These are phyloP conservation scores for Xylaria intraflava DNA, from an alignment of 495 filamentous ascomycete genomes.

Conservation along the genomic window DNA sequence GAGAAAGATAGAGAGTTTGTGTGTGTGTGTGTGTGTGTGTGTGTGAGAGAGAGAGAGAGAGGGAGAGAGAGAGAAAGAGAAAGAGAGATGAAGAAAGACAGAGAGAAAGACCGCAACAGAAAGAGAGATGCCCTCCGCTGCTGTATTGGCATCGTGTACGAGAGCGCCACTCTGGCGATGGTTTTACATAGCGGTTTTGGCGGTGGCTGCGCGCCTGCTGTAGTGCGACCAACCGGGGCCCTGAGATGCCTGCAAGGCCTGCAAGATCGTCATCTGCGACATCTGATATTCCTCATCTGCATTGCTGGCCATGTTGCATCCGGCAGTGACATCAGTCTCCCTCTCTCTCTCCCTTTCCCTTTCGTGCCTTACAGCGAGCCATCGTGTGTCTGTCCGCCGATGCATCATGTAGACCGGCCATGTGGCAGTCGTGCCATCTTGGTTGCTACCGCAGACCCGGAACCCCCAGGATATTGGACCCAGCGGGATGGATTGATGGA, in stretches of 20 bases:
- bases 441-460: not conserved
- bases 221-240: conserved; percentile 2
- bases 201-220: conserved; percentile 10
- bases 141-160: too few species aligned
- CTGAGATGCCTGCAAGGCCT: conserved; percentile 6
- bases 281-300: not conserved
- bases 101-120: too few species aligned
- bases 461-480: not conserved
- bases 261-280: conserved; percentile 5
- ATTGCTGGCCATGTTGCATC: conserved; percentile 1
- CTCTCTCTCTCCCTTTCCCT: not conserved
- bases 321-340: not conserved
- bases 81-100: too few species aligned
- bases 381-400: not conserved
- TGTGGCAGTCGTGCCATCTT: not conserved
- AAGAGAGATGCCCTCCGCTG: too few species aligned
- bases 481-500: not conserved
- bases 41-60: too few species aligned
- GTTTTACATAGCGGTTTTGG: not conserved
- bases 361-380: too few species aligned
- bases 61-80: too few species aligned
- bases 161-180: not conserved
- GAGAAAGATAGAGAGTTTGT: too few species aligned
- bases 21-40: too few species aligned
- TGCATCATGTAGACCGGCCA: not conserved